Base-by-base conservation (phyloP, 208 protist genomes). In the Leishmania turanica region DNA sequence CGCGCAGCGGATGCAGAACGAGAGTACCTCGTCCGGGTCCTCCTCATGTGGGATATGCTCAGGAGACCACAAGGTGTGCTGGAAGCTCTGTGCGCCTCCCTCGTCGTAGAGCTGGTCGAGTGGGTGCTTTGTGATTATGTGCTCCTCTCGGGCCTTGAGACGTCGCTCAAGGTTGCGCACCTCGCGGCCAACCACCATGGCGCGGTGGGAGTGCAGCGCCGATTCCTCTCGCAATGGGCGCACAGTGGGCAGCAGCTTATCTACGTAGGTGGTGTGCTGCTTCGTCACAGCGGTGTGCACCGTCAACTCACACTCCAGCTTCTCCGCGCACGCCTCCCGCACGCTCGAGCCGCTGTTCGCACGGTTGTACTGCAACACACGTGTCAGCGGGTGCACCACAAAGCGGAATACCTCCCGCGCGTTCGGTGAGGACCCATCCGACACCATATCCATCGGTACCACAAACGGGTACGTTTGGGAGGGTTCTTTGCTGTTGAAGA, bases 101-200 rank as follows among this genome's bases (percentile, higher is more conserved):
- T 92, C 91, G 49, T 96, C 89, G 87, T 98, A 97, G 21, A 97
- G 81, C 58, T 73, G 51, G 80, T 97, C 95, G 34, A 98, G 88
- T 27, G 90, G 92, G 84, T 98, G 90, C 79, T 92, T 95, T 49
- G 71, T 65, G 60, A 82, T 81, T 9, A 85, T 75, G 37, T 80
- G 76, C 85, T 75, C 77, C 73, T 77, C 79, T 34, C 89, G 85
- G 24, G 86, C 82, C 64, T 89, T 81, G 11, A 96, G 75, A n/a
- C 90, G 73, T 13, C 87, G 86, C 84, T 96, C 91, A 21, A 94
- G 77, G 78, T 86, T 79, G 60, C 89, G 87, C 79, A 95, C 91
- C 73, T 95, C 89, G 40, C 90, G 87, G 0, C 83, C 77, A 8
- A 90, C 78, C 21, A 87, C 78, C 90, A 96, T 96, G 24, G 92